Evolutionary conservation across 176 grass and related monocot genomes (phyloP).

Genomic region (Oryza brachyantha): DNA sequence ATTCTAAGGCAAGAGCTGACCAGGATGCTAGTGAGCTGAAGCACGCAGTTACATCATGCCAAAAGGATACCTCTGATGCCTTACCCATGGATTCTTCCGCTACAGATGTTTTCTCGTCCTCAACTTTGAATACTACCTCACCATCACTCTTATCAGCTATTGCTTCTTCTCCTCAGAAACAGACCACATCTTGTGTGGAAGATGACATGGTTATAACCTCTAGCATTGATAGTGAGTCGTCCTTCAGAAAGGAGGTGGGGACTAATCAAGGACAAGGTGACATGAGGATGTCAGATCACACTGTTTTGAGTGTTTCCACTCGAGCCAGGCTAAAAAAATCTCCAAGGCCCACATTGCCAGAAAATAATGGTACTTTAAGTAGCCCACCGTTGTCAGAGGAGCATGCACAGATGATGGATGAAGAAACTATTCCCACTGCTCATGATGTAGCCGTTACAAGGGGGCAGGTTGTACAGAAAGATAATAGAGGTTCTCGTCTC

Average conservation of each 20-base stretch:
- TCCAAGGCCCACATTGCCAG: constrained; percentile 32
- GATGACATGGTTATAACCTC: constrained; percentile 43
- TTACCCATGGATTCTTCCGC: constrained; percentile 18
- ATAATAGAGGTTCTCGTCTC: constrained; percentile 31
- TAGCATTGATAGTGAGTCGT: constrained; percentile 29
- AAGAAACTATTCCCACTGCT: constrained; percentile 29
- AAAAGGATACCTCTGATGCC: constrained; percentile 36
- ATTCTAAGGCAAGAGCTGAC: constrained; percentile 45
- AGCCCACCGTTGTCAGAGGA: constrained; percentile 9
- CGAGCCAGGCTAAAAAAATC: constrained; percentile 43
- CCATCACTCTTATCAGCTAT: neutral
- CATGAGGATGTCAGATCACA: constrained; percentile 25
- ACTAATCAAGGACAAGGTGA: constrained; percentile 20
- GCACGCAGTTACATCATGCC: constrained; percentile 48
- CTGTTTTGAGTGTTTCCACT: constrained; percentile 38
- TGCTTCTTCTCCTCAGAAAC: constrained; percentile 18
- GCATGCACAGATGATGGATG: constrained; percentile 26
- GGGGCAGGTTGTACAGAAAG: constrained; percentile 37
- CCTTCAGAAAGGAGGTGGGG: constrained; percentile 41
- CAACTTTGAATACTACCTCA: constrained; percentile 27
- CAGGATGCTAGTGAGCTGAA: constrained; percentile 38
- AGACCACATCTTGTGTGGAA: constrained; percentile 27
- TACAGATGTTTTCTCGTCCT: constrained; percentile 15
- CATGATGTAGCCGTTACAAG: constrained; percentile 34
- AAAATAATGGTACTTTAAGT: constrained; percentile 30